phyloP scores from a whole-genome alignment of 768 basidiomycete species.

The Trametes maxima region DNA sequence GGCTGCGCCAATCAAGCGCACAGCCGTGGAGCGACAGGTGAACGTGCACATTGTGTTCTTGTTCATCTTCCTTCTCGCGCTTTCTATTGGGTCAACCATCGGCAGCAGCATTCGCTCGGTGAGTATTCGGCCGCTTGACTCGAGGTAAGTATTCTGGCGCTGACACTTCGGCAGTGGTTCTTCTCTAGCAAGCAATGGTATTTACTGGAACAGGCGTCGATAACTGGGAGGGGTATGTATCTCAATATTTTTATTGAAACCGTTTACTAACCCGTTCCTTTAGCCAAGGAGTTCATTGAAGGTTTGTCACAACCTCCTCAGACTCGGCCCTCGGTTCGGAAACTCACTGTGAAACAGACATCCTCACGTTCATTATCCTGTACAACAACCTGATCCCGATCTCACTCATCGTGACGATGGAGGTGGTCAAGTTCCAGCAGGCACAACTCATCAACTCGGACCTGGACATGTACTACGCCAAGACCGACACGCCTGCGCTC shows the following conservation, averaged over 20 bases:
- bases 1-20: constrained; percentile 95
- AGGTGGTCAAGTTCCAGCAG: constrained; percentile 98
- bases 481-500: constrained; percentile 93
- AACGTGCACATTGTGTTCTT: constrained; percentile 96
- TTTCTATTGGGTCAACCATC: constrained; percentile 90
- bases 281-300: constrained; percentile 82
- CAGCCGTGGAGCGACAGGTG: constrained; percentile 94
- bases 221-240: constrained; percentile 61
- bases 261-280: constrained; percentile 2
- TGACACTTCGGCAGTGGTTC: constrained; percentile 63
- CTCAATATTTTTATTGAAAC: neutral
- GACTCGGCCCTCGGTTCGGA: neutral
- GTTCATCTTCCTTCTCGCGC: constrained; percentile 81
- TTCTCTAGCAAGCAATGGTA: constrained; percentile 91
- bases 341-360: constrained; percentile 54
- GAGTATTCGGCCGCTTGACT: constrained; percentile 26
- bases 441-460: constrained; percentile 97
- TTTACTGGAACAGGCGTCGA: constrained; percentile 61
- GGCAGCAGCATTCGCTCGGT: constrained; percentile 87
- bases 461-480: constrained; percentile 97
- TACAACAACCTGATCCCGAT: constrained; percentile 99
- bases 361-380: constrained; percentile 96
- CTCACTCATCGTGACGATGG: constrained; percentile 99
- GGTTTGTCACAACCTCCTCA: constrained; percentile 43
- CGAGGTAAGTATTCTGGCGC: neutral